Evolutionary conservation across 1,284 basidiomycete genomes (phyloP).

Genomic region (Tilletia horrida): DNA sequence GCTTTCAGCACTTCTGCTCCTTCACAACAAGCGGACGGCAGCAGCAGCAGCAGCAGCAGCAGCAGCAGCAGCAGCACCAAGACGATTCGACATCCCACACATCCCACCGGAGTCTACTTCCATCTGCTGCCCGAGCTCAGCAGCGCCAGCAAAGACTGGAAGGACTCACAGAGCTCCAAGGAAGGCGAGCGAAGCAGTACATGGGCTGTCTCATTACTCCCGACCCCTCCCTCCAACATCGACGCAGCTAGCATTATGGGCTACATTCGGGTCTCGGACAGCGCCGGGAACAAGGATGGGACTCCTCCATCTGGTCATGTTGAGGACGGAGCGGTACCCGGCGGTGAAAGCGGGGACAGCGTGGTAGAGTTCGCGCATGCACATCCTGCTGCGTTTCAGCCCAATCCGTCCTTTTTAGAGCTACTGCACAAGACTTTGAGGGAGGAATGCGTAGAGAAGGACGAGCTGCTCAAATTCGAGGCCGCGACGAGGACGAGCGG

Average conservation of each 20-base stretch:
- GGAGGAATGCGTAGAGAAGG: conserved; percentile 36
- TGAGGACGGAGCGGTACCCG: neutral
- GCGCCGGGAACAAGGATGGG: neutral
- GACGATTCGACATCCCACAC: conserved; percentile 7
- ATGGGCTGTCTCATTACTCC: neutral
- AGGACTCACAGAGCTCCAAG: neutral
- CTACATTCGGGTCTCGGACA: neutral
- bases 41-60: neutral
- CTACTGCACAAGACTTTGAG: conserved; percentile 44
- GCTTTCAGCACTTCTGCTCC: no score
- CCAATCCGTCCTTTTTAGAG: conserved; percentile 40
- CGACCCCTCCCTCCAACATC: neutral
- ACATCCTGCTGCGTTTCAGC: conserved; percentile 36
- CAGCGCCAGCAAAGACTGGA: conserved; percentile 7
- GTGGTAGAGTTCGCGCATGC: conserved; percentile 32
- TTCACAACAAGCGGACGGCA: no score
- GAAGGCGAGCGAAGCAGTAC: neutral
- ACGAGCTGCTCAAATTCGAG: conserved; percentile 44
- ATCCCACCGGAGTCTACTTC: conserved; percentile 16
- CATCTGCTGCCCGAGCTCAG: conserved; percentile 12
- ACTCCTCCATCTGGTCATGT: neutral
- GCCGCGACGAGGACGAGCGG: conserved; percentile 43
- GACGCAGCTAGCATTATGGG: conserved; percentile 13
- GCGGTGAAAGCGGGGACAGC: no score
- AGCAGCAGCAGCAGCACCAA: neutral